Percentiles rank a stretch among this genome's conserved stretches.
These are phyloP conservation scores for Irpex rosettiformis DNA, from an alignment of 1,284 basidiomycete genomes.

Conservation along the genomic window DNA sequence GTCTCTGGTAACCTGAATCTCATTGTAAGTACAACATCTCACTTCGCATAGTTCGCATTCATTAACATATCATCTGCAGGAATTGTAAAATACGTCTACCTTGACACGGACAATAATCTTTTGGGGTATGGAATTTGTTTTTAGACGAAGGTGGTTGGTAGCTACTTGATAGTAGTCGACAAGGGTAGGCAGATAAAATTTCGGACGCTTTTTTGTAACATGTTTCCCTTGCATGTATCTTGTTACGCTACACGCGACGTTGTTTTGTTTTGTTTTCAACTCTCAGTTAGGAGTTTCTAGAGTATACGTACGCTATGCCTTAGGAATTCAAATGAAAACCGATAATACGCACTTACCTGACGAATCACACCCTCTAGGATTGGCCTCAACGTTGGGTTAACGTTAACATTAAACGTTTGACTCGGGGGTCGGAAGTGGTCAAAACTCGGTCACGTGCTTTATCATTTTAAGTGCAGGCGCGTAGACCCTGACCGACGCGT, in stretches of 20 bases:
- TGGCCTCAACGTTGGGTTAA: too few relatives aligned
- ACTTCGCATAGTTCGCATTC: background rate
- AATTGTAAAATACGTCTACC: conserved; percentile 10
- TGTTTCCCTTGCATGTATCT: background rate
- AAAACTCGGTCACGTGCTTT: background rate
- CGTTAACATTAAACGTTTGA: too few relatives aligned
- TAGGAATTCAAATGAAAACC: background rate
- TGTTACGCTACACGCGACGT: background rate
- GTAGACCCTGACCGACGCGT: background rate
- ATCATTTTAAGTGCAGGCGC: background rate
- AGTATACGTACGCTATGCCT: background rate
- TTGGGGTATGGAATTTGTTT: conserved; percentile 2
- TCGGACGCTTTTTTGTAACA: background rate
- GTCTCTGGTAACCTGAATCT: conserved; percentile 30
- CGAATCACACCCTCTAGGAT: background rate
- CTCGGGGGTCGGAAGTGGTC: too few relatives aligned
- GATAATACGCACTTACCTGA: background rate
- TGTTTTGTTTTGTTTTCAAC: conserved; percentile 1
- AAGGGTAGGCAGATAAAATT: background rate
- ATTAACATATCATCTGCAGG: background rate
- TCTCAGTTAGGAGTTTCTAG: background rate
- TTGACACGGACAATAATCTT: conserved; percentile 1
- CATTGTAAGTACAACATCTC: conserved; percentile 19
- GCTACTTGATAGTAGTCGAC: background rate
- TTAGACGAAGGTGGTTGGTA: background rate